Conservation (phyloP, 805 yeast species). For the Cyberlindnera suaveolens region DNA sequence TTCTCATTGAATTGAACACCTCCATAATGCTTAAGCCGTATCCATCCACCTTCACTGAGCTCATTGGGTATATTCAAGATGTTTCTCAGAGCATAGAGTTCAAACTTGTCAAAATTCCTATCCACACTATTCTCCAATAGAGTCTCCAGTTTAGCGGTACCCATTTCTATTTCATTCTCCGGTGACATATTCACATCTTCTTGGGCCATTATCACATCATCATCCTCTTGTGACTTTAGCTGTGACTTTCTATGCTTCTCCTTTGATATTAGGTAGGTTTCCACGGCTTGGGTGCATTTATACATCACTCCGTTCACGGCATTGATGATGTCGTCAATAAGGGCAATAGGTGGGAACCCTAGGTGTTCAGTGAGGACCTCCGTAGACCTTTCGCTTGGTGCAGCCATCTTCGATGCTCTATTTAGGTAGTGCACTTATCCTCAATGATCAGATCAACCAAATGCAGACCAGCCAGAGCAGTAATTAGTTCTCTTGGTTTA, state of each 20-base stretch:
- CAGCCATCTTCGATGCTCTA: conserved; percentile 5
- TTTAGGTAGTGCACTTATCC: no score
- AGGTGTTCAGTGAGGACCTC: conserved; percentile 76
- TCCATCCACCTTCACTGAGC: conserved; percentile 48
- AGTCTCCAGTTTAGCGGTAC: conserved; percentile 76
- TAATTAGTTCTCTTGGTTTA: no score
- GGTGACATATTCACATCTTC: conserved; percentile 22
- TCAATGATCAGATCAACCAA: no score
- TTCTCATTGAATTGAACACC: conserved; percentile 30
- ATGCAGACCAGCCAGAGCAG: no score
- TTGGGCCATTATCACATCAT: conserved; percentile 18
- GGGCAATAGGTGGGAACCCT: conserved; percentile 75
- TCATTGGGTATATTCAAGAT: conserved; percentile 59
- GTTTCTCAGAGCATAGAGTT: conserved; percentile 73
- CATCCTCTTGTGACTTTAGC: conserved; percentile 4
- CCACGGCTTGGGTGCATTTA: conserved; percentile 75
- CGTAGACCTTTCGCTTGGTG: conserved; percentile 26
- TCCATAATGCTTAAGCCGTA: conserved; percentile 64
- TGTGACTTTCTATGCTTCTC: conserved; percentile 6
- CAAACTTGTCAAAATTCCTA: conserved; percentile 79
- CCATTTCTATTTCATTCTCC: conserved; percentile 58
- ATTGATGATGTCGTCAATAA: conserved; percentile 83
- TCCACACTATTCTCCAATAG: conserved; percentile 71
- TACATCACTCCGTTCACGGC: conserved; percentile 81
- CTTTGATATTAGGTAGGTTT: conserved; percentile 44